A percentile compares a stretch with the other conserved stretches of the same genome.
Evolutionary conservation across 164 flowering plant species (phyloP).

Genomic region (Aristolochia californica): DNA sequence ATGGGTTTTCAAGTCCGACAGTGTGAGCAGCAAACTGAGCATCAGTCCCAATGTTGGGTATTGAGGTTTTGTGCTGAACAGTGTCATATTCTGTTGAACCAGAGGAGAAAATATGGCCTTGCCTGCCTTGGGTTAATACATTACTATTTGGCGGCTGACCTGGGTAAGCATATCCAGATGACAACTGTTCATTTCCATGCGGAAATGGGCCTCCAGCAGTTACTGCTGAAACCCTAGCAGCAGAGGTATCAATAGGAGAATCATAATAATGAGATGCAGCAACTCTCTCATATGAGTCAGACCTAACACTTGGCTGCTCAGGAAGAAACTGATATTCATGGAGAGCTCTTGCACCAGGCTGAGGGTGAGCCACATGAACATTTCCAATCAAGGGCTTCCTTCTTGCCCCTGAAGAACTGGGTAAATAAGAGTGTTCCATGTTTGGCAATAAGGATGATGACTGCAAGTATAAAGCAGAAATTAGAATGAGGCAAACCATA

Average conservation of each 20-base stretch:
- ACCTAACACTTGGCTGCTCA: constrained; percentile 70
- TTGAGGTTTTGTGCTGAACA: constrained; percentile 30
- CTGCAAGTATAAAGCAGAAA: constrained; percentile 11
- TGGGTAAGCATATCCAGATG: constrained; percentile 37
- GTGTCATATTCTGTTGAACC: constrained; percentile 42
- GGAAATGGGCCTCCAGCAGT: constrained; percentile 28
- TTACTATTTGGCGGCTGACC: constrained; percentile 32
- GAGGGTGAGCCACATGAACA: constrained; percentile 18
- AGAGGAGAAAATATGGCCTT: constrained; percentile 27
- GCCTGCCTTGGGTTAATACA: constrained; percentile 48
- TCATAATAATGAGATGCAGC: constrained; percentile 40
- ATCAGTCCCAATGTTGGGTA: constrained; percentile 27
- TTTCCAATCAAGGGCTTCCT: constrained; percentile 16
- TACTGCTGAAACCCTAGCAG: constrained; percentile 33
- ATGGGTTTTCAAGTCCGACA: constrained; percentile 36
- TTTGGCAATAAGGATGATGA: constrained; percentile 15
- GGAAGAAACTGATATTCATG: constrained; percentile 93
- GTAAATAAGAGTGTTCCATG: constrained; percentile 16
- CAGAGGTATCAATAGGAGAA: constrained; percentile 32
- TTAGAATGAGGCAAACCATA: neutral
- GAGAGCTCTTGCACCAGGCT: constrained; percentile 34
- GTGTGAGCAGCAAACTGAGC: constrained; percentile 40
- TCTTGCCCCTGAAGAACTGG: constrained; percentile 21
- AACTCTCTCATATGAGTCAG: constrained; percentile 51
- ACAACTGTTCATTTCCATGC: constrained; percentile 42